Evolutionary conservation across 2,329 filamentous ascomycete species (phyloP), one percentile per base, ranked within the genome.

Genomic region (Claviceps sp.): DNA sequence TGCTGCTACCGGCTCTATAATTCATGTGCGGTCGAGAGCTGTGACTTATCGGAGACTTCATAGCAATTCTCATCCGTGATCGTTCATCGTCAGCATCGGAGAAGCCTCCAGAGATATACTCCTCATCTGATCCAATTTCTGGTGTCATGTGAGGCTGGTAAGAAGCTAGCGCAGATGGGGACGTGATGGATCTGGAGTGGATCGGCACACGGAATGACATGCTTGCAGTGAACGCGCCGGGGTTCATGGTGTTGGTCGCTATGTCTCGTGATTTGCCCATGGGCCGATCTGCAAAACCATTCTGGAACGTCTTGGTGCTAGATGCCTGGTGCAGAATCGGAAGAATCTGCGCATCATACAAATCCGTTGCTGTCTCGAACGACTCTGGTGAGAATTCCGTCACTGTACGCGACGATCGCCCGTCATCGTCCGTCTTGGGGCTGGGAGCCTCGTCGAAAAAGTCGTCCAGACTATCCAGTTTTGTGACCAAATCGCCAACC

Each of bases 331-430:
- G 86, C 5, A 96, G 71, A 49, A 96, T 94, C 0, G 91, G 91
- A 11, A 93, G 75, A 6, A 93, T 94, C 63, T 95, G 88, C 65
- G 95, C 89, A 61, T 96, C 90, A 66, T 97, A 96, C 0, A 96
- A 71, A 63, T 88, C 83, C 22, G 90, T 87, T 11, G 83, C 85
- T 1, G 83, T 82, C 57, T 93, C 85, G 49, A 82, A 82, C 9
- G 76, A 76, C 55, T 82, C 81, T 0, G 78, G 77, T 0, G 79
- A 74, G 56, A 82, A 85, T 62, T 83, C 80, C 0, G 80, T 83
- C 16, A 83, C 74, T 0, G 80, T 84, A 38, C 75, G 72, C 1
- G 81, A 81, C 0, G 82, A 82, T 3, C 76, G 73, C 1, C 77
- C 75, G 52, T 85, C 79, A 49, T 77, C 79, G 34, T 74, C 70